Conservation (phyloP, 2,329 filamentous ascomycete genomes). For the Hypomyces rosellus region DNA sequence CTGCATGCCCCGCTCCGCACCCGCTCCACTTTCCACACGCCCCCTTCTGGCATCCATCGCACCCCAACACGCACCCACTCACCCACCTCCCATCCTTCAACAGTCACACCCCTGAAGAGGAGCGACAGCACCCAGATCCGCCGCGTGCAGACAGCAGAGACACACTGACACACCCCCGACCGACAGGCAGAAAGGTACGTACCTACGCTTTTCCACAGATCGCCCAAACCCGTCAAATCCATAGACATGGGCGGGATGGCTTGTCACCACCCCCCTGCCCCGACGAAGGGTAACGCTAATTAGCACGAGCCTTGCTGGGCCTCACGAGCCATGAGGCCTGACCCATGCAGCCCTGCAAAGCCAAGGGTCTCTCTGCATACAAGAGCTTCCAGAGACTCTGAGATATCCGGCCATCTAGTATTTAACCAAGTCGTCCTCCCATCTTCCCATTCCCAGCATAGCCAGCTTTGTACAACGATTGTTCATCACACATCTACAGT, state of each 20-base stretch:
- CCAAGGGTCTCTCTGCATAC: constrained; percentile 7
- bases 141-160: constrained; percentile 2
- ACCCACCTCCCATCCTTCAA: background rate
- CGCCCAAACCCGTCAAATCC: constrained; percentile 1
- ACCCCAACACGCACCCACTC: background rate
- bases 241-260: constrained; percentile 7
- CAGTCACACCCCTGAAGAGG: background rate
- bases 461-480: constrained; percentile 6
- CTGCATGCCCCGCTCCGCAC: background rate
- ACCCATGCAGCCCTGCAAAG: constrained; percentile 13
- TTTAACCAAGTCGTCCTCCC: constrained; percentile 13
- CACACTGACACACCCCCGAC: background rate
- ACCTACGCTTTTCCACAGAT: background rate
- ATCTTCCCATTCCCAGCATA: constrained; percentile 7
- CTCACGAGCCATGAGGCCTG: constrained; percentile 7
- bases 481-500: constrained; percentile 3
- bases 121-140: constrained; percentile 7
- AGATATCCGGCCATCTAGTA: constrained; percentile 9
- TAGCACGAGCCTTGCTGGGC: constrained; percentile 12
- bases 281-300: constrained; percentile 9
- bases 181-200: background rate
- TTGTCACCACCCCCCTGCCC: constrained; percentile 7
- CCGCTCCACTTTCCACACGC: background rate
- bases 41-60: too few relatives aligned
- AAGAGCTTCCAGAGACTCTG: constrained; percentile 7